These are phyloP conservation scores for Euphorbia celastroides DNA, from an alignment of 441 rosid species.

Conservation along the genomic window DNA sequence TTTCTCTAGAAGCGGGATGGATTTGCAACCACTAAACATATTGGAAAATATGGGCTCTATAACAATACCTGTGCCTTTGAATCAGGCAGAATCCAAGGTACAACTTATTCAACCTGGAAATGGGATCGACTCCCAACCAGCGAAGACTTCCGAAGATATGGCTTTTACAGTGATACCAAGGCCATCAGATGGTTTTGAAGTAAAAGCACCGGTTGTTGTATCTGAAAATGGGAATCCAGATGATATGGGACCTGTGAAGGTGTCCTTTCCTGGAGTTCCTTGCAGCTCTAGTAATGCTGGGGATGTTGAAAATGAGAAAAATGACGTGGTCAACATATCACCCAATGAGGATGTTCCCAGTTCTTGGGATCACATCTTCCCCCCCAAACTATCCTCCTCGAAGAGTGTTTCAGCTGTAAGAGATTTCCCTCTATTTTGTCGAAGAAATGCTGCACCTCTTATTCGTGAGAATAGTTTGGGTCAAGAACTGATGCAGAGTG, in stretches of 20 bases:
- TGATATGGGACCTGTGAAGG: constrained; percentile 17
- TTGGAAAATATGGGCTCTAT: not conserved
- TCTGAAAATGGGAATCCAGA: constrained; percentile 9
- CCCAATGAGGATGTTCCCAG: constrained; percentile 14
- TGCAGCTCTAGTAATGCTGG: not conserved
- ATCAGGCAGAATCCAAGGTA: constrained; percentile 12
- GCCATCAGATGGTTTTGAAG: constrained; percentile 6
- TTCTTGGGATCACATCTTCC: constrained; percentile 12
- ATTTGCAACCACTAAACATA: constrained; percentile 10
- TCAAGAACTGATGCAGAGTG: no score
- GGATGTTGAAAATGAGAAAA: constrained; percentile 8
- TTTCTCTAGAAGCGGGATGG: constrained; percentile 13
- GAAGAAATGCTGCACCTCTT: constrained; percentile 33
- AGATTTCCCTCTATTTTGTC: constrained; percentile 38
- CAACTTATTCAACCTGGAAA: constrained; percentile 6
- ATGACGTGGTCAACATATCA: constrained; percentile 10
- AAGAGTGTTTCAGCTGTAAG: constrained; percentile 32
- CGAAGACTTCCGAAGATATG: not conserved
- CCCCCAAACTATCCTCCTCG: constrained; percentile 34
- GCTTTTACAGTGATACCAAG: not conserved
- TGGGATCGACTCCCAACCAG: constrained; percentile 18
- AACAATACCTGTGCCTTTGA: not conserved
- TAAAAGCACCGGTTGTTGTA: not conserved
- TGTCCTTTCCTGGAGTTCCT: constrained; percentile 10
- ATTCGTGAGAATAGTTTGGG: constrained; percentile 14